Base-by-base conservation (phyloP, 192 early-diverging fungal species). In the Podila epigama region DNA sequence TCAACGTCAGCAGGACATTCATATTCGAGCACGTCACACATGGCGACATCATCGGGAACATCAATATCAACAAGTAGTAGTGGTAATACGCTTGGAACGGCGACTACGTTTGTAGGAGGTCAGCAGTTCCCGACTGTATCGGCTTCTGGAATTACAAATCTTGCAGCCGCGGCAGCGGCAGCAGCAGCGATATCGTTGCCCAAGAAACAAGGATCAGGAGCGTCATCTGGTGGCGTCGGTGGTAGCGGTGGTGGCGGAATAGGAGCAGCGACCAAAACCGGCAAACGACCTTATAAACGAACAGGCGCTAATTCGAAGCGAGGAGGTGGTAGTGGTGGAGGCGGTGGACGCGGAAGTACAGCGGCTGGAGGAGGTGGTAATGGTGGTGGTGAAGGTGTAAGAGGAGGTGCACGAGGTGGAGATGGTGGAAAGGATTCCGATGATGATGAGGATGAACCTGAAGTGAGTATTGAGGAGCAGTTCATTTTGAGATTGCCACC, bases 381-480 rank as follows among this genome's bases (percentile, higher is more conserved):
- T 35, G 48, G 55, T 4, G 42, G 27, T 16, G 44, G n/a, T 12
- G 65, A 40, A 36, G 53, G 35, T 29, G 73, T 36, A 51, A 59
- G 48, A 34, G 58, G 41, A 8, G 61, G 37, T 28, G 54, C 33
- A 0, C 37, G 35, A 7, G 60, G 35, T 8, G 57, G 44, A 18
- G 42, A 40, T 18, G 58, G 58, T 2, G 37, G 55, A 16, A 77
- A 77, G 40, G 73, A 77, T 37, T 77, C 73, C 20, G 81, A 81
- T 34, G 79, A 81, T 29, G 66, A 68, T 31, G 89, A 92, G 16
- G 86, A 89, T 25, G 89, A 91, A 10, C 82, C 81, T 33, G 88
- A 92, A 36, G 87, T 89, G 10, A 88, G 92, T 0, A 79, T 90
- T 44, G 94, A 96, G 72, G 93, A 96, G 66, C 94, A 96, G 25